Evolutionary conservation across 352 stramenopile species (phyloP).

Genomic region (Globisporangium carolinianum): DNA sequence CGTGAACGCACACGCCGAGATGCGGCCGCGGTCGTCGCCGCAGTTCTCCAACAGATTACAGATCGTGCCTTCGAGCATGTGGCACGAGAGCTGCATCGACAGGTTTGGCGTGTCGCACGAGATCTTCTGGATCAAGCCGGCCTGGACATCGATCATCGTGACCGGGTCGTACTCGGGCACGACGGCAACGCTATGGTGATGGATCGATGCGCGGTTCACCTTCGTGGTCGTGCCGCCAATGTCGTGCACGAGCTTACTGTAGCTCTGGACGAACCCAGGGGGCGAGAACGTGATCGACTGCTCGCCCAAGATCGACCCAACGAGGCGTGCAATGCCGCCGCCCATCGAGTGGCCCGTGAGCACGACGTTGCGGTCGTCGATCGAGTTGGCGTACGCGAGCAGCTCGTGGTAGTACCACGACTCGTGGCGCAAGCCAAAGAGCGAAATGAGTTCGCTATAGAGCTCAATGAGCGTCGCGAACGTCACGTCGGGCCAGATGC

Average conservation of each 20-base stretch:
- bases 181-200: slow-evolving; percentile 82
- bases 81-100: slow-evolving; percentile 86
- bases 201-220: slow-evolving; percentile 65
- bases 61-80: slow-evolving; percentile 88
- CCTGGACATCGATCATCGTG: slow-evolving; percentile 84
- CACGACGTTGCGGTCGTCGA: slow-evolving; percentile 74
- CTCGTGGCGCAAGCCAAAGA: slow-evolving; percentile 86
- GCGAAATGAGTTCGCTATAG: slow-evolving; percentile 79
- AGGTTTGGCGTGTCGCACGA: slow-evolving; percentile 82
- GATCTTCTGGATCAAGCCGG: slow-evolving; percentile 87
- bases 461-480: slow-evolving; percentile 84
- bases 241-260: slow-evolving; percentile 83
- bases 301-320: slow-evolving; percentile 69
- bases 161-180: slow-evolving; percentile 86
- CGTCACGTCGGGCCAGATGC: slow-evolving; percentile 88
- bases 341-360: slow-evolving; percentile 88
- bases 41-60: slow-evolving; percentile 82
- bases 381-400: slow-evolving; percentile 73
- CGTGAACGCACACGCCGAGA: slow-evolving; percentile 68
- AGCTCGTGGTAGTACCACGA: slow-evolving; percentile 87
- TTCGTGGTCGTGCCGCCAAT: slow-evolving; percentile 56
- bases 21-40: slow-evolving; percentile 42
- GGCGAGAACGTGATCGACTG: slow-evolving; percentile 84
- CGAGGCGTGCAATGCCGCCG: slow-evolving; percentile 77
- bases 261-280: slow-evolving; percentile 82